Conservation (phyloP, 202 grass and related monocot species). For the Miscanthus sacchariflorus region DNA sequence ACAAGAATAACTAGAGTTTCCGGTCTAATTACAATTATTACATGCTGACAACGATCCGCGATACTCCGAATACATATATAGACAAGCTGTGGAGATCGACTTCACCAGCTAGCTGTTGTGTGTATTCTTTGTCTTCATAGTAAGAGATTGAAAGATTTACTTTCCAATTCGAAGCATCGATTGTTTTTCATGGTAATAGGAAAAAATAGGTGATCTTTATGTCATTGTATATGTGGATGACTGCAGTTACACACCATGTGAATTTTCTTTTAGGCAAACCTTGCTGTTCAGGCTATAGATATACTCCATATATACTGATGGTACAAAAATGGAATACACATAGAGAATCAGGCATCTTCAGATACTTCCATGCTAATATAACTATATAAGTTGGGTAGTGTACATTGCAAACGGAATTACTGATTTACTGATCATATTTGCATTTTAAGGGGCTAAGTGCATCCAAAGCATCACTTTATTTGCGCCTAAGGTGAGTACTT, state of each 20-base stretch:
- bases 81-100: background rate
- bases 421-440: background rate
- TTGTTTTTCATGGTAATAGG: background rate
- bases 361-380: background rate
- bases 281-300: background rate
- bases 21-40: background rate
- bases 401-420: background rate
- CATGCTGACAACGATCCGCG: background rate
- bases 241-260: background rate
- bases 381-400: background rate
- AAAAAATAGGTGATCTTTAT: background rate
- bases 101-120: background rate
- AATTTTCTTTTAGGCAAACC: background rate
- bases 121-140: background rate
- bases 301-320: background rate
- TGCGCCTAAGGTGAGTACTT: background rate
- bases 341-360: background rate
- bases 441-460: background rate
- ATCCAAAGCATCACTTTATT: background rate
- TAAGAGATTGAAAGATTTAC: background rate
- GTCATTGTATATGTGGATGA: background rate
- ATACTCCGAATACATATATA: background rate
- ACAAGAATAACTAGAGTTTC: background rate
- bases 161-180: background rate
- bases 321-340: background rate